A percentile compares a stretch with the other conserved stretches of the same genome.
Conservation (phyloP, 768 basidiomycete genomes). For the Termitomyces sp. region DNA sequence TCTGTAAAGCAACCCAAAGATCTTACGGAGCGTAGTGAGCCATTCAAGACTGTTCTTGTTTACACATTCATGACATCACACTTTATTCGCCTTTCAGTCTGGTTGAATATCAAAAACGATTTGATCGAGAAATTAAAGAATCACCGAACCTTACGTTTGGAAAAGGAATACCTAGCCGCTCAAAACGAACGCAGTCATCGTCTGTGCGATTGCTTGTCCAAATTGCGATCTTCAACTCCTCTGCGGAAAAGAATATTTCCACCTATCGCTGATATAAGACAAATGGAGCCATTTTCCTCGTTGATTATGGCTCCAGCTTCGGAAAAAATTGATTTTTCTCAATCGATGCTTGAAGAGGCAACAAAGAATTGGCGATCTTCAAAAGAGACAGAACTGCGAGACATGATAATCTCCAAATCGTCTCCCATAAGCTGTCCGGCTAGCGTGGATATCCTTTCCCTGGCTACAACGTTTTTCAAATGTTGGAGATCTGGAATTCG, state of each 20-base stretch:
- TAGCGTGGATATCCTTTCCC: neutral
- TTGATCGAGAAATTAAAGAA: neutral
- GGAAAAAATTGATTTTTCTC: neutral
- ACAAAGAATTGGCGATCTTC: neutral
- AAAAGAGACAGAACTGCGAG: neutral
- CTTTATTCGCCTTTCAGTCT: neutral
- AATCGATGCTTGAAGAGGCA: neutral
- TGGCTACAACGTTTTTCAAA: neutral
- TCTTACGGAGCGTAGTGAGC: neutral
- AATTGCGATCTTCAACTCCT: neutral
- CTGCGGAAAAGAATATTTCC: neutral
- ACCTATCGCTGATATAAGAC: neutral
- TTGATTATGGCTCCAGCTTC: neutral
- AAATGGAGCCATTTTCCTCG: neutral
- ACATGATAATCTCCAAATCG: neutral
- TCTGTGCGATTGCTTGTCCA: neutral
- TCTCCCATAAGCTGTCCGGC: neutral
- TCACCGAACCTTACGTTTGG: neutral
- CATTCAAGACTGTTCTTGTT: neutral
- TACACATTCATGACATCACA: neutral
- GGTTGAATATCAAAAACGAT: constrained; percentile 1
- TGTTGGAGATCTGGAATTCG: neutral
- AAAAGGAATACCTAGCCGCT: neutral
- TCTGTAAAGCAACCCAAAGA: neutral
- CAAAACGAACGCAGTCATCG: neutral